These are phyloP conservation scores for Cyberlindnera xylosilytica DNA, from an alignment of 805 yeast genomes.

Conservation along the genomic window DNA sequence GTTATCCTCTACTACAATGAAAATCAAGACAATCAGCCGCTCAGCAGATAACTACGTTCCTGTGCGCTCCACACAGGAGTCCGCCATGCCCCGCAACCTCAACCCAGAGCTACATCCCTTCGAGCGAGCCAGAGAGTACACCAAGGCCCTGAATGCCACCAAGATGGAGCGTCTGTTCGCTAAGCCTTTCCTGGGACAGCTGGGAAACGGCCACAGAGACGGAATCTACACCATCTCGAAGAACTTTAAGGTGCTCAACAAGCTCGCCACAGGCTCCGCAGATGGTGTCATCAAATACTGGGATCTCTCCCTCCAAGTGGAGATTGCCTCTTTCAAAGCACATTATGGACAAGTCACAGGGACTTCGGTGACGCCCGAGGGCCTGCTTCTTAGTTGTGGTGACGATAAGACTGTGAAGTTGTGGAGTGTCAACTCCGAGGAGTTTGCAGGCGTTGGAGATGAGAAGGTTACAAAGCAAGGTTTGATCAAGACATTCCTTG, in stretches of 20 bases:
- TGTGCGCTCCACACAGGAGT: constrained; percentile 84
- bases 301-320: constrained; percentile 81
- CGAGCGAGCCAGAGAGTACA: constrained; percentile 94
- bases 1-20: too few relatives aligned
- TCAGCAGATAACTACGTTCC: constrained; percentile 93
- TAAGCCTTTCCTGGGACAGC: constrained; percentile 91
- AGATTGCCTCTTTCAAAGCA: constrained; percentile 74
- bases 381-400: constrained; percentile 76
- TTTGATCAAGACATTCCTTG: constrained; percentile 72
- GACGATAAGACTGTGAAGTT: constrained; percentile 85
- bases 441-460: constrained; percentile 38
- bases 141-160: constrained; percentile 91
- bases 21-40: constrained; percentile 38
- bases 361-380: constrained; percentile 55
- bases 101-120: constrained; percentile 96
- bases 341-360: constrained; percentile 92
- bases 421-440: constrained; percentile 73
- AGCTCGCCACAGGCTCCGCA: constrained; percentile 88
- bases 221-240: constrained; percentile 89
- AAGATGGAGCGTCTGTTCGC: constrained; percentile 96
- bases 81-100: constrained; percentile 81
- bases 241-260: constrained; percentile 64
- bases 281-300: constrained; percentile 95
- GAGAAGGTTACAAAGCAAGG: constrained; percentile 43
- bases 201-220: constrained; percentile 93